Conservation (phyloP, 352 stramenopile species). For the Globisporangium nodosum region DNA sequence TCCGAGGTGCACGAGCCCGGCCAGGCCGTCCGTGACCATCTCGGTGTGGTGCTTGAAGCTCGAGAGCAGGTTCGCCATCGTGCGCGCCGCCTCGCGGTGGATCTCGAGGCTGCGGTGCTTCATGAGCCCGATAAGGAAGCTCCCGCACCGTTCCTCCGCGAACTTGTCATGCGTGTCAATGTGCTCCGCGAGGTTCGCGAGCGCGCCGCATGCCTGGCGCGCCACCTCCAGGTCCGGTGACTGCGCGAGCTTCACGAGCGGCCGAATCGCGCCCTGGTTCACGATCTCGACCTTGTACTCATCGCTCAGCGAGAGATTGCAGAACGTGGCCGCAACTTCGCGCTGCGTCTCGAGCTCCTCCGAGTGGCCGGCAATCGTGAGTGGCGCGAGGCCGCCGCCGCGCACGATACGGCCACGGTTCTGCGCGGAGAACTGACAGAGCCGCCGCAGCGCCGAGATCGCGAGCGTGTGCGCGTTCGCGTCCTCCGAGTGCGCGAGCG, state of each 20-base stretch:
- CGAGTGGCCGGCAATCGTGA: slow-evolving; percentile 82
- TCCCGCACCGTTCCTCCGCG: slow-evolving; percentile 55
- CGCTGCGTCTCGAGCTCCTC: slow-evolving; percentile 92
- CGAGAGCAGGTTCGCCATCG: slow-evolving; percentile 93
- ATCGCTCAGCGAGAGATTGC: slow-evolving; percentile 91
- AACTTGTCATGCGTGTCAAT: slow-evolving; percentile 92
- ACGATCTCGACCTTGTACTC: slow-evolving; percentile 91
- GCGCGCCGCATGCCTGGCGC: slow-evolving; percentile 86
- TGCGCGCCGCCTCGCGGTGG: slow-evolving; percentile 90
- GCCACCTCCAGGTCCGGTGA: slow-evolving; percentile 91
- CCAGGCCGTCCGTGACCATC: slow-evolving; percentile 89
- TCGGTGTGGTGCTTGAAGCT: slow-evolving; percentile 88
- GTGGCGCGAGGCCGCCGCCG: slow-evolving; percentile 74
- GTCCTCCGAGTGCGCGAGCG: slow-evolving; percentile 84
- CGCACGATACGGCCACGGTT: slow-evolving; percentile 89
- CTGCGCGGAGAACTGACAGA: slow-evolving; percentile 85
- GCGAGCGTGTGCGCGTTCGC: slow-evolving; percentile 90
- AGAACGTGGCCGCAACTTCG: slow-evolving; percentile 92
- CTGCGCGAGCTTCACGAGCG: slow-evolving; percentile 82
- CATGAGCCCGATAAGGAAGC: slow-evolving; percentile 76
- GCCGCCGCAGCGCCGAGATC: slow-evolving; percentile 88
- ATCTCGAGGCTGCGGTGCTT: slow-evolving; percentile 87
- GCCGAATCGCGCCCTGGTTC: slow-evolving; percentile 61
- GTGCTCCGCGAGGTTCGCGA: slow-evolving; percentile 94
- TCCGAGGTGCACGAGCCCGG: slow-evolving; percentile 89